Evolutionary conservation across 1,284 basidiomycete species (phyloP), one percentile per base, ranked within the genome.

Genomic region (Sphagnurus paluster): DNA sequence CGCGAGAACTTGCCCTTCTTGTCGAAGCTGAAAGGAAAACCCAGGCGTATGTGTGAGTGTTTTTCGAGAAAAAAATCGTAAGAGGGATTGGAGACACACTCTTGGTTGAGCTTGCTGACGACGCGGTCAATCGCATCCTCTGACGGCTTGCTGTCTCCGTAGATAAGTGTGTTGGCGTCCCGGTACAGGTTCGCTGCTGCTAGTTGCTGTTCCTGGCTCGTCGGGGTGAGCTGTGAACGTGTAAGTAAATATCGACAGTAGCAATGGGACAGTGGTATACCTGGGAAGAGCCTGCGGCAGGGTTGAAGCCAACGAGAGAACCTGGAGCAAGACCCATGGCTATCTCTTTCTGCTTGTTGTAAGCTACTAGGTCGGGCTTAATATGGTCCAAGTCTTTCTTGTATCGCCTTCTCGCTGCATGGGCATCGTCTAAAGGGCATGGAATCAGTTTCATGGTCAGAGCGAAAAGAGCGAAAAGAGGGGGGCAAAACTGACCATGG

Each of bases 71-170:
- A n/a, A n/a, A n/a, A 36, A 52, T 11, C 34, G 23, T 8, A 7
- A 48, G 21, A 29, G 21, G 13, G 25, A 47, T 41, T 36, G 13
- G 21, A 25, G 8, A 84, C 92, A 54, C 67, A 92, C 94, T 98
- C 96, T 67, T 80, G 76, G 63, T 98, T 99, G 58, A 99, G 85
- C 70, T 98, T 96, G 48, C 79, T 71, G 16, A 97, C 84, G 13
- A 99, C 88, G 17, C 91, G 74, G 67, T 99, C 97, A 52, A 99
- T 89, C 3, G 93, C 94, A 36, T 96, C 94, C 58, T 99, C 95
- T 26, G 77, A 83, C 0, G 96, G 97, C 60, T 93, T 94, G 71
- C 84, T 93, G 63, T 98, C 93, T 1, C 92, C 96, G 62, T 98
- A 98, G 11, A 92, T 76, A 34, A 97, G 72, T 9, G 86, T 90